Evolutionary conservation across 1,284 basidiomycete genomes (phyloP).

Genomic region (Cryptococcus sp.): DNA sequence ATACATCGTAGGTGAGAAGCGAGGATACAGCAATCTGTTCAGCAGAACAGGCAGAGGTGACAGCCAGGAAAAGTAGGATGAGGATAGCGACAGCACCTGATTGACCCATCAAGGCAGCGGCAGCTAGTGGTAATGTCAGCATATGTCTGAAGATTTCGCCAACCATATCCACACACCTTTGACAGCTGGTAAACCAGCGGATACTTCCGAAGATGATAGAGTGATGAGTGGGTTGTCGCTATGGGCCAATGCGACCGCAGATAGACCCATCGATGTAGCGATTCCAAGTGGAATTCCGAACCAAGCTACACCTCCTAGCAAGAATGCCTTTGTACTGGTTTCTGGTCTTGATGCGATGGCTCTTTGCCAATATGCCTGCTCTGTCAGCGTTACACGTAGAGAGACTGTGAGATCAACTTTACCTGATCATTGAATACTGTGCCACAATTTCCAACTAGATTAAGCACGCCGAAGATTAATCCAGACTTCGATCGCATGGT

Average conservation of each 20-base stretch:
- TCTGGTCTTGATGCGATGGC: slow-evolving; percentile 79
- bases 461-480: slow-evolving; percentile 82
- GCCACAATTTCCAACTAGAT: slow-evolving; percentile 59
- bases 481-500: slow-evolving; percentile 78
- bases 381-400: not conserved
- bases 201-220: slow-evolving; percentile 64
- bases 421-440: slow-evolving; percentile 54
- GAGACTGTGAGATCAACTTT: too few species aligned
- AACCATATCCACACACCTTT: slow-evolving; percentile 25
- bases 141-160: not conserved
- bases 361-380: slow-evolving; percentile 59
- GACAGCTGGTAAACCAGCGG: slow-evolving; percentile 72
- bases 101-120: slow-evolving; percentile 70
- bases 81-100: slow-evolving; percentile 58
- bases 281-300: slow-evolving; percentile 71
- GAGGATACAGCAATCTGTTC: slow-evolving; percentile 82
- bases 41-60: slow-evolving; percentile 80
- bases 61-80: slow-evolving; percentile 51
- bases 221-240: slow-evolving; percentile 51
- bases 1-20: slow-evolving; percentile 74
- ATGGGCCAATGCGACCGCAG: slow-evolving; percentile 66
- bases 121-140: slow-evolving; percentile 49
- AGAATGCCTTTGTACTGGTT: slow-evolving; percentile 80
- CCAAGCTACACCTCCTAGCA: slow-evolving; percentile 85
- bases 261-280: slow-evolving; percentile 59